Evolutionary conservation across 2,329 filamentous ascomycete species (phyloP).

Genomic region (Coniochaeta ligniaria): DNA sequence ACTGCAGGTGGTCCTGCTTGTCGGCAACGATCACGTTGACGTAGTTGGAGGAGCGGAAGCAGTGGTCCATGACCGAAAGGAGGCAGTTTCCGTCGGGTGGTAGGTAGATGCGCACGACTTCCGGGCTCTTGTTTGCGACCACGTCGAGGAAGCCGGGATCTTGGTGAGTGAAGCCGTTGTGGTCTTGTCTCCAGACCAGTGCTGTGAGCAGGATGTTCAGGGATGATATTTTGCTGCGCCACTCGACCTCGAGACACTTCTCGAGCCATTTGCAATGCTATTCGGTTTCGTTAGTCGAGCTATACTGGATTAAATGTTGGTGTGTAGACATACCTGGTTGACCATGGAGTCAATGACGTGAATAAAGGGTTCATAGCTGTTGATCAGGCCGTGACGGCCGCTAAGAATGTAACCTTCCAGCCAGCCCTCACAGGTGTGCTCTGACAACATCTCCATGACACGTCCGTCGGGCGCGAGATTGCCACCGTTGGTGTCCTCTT

Average conservation of each 20-base stretch:
- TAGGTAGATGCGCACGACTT: slow-evolving; percentile 74
- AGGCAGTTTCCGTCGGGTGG: slow-evolving; percentile 75
- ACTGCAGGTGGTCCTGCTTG: slow-evolving; percentile 74
- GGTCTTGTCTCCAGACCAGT: slow-evolving; percentile 76
- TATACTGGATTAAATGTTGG: background rate
- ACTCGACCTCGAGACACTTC: slow-evolving; percentile 72
- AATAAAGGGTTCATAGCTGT: slow-evolving; percentile 78
- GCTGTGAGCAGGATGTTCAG: slow-evolving; percentile 75
- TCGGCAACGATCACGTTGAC: slow-evolving; percentile 76
- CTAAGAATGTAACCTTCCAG: slow-evolving; percentile 72
- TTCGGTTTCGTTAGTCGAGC: background rate
- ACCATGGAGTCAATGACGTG: slow-evolving; percentile 83
- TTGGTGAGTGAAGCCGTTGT: slow-evolving; percentile 79
- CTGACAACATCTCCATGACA: slow-evolving; percentile 80
- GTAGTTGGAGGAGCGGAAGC: slow-evolving; percentile 66
- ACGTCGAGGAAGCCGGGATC: slow-evolving; percentile 76
- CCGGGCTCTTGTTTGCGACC: slow-evolving; percentile 71
- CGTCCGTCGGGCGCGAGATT: slow-evolving; percentile 62
- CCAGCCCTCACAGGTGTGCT: slow-evolving; percentile 76
- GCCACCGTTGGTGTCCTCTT: slow-evolving; percentile 67
- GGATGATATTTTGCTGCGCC: slow-evolving; percentile 65
- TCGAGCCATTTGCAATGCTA: slow-evolving; percentile 78
- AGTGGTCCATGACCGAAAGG: slow-evolving; percentile 70
- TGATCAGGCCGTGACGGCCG: slow-evolving; percentile 68
- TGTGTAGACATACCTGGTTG: slow-evolving; percentile 51